phyloP scores from a whole-genome alignment of 495 filamentous ascomycete species.

The Penicillium salamii region DNA sequence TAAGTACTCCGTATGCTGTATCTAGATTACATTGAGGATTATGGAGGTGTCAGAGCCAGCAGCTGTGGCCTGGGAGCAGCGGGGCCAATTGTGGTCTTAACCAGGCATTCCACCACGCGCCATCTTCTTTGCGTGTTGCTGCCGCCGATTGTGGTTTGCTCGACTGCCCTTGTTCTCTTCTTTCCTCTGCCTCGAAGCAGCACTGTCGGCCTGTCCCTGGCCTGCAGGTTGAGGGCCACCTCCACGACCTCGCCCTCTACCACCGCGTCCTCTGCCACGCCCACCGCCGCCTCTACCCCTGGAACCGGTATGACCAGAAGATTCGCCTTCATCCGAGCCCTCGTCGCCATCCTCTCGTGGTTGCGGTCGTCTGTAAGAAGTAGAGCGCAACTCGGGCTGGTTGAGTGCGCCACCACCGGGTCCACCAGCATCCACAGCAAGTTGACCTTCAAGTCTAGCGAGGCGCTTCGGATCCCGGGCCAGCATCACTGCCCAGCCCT shows the following conservation, averaged over 20 bases:
- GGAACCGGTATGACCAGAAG: conserved; percentile 42
- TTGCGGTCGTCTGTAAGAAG: conserved; percentile 50
- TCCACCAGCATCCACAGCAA: conserved; percentile 54
- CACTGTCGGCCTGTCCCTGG: conserved; percentile 53
- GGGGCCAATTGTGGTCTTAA: conserved; percentile 13
- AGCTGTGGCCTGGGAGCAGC: neutral
- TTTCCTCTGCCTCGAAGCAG: conserved; percentile 65
- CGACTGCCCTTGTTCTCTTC: conserved; percentile 73
- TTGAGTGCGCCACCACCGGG: conserved; percentile 23
- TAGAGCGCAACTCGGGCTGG: conserved; percentile 60
- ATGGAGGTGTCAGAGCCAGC: conserved; percentile 1
- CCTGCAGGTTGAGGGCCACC: conserved; percentile 24
- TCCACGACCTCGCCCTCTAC: conserved; percentile 54
- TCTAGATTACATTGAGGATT: conserved; percentile 12
- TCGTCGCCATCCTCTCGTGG: conserved; percentile 32
- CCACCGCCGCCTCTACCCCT: conserved; percentile 51
- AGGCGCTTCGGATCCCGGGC: conserved; percentile 63
- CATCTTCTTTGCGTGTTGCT: conserved; percentile 77
- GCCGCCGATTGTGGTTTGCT: conserved; percentile 76
- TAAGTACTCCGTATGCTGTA: conserved; percentile 1
- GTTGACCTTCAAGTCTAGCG: conserved; percentile 63
- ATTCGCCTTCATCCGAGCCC: conserved; percentile 21
- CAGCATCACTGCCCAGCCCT: conserved; percentile 91
- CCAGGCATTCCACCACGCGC: conserved; percentile 58
- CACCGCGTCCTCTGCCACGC: conserved; percentile 44